Percentiles rank a stretch among this genome's conserved stretches.
phyloP scores from a whole-genome alignment of 2,329 filamentous ascomycete species.

The Botrytis deweyae region DNA sequence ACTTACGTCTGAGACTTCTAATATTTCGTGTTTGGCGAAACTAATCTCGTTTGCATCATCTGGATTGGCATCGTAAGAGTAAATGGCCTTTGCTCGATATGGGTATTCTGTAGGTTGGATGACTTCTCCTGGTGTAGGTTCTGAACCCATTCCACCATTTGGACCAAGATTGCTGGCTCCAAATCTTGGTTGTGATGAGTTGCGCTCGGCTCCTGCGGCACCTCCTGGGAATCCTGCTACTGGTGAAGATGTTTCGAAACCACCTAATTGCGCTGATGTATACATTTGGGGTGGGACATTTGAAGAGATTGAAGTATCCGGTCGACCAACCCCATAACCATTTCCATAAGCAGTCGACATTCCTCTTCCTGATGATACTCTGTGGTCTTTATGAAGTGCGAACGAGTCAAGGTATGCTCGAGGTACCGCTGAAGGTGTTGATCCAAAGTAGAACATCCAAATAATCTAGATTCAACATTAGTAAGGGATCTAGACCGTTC shows the following conservation, averaged over 20 bases:
- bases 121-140: slow-evolving; percentile 50
- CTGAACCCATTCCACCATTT: slow-evolving; percentile 37
- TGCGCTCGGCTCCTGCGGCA: slow-evolving; percentile 49
- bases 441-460: slow-evolving; percentile 99
- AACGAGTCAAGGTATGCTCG: slow-evolving; percentile 95
- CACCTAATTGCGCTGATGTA: slow-evolving; percentile 89
- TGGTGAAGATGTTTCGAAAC: slow-evolving; percentile 93
- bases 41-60: slow-evolving; percentile 97
- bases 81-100: slow-evolving; percentile 96
- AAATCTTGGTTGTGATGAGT: slow-evolving; percentile 54
- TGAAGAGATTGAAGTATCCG: slow-evolving; percentile 80
- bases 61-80: slow-evolving; percentile 96
- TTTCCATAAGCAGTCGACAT: slow-evolving; percentile 73
- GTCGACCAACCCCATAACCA: slow-evolving; percentile 69
- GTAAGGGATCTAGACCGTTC: not conserved
- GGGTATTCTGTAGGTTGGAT: slow-evolving; percentile 87
- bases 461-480: slow-evolving; percentile 62
- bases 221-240: slow-evolving; percentile 47
- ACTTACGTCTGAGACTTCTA: slow-evolving; percentile 94
- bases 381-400: slow-evolving; percentile 80
- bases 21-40: slow-evolving; percentile 92
- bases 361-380: slow-evolving; percentile 37
- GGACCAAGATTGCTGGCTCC: slow-evolving; percentile 40
- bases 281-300: slow-evolving; percentile 89
- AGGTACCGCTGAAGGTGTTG: slow-evolving; percentile 79